These are phyloP conservation scores for Bocquillonia castaneifolia DNA, from an alignment of 441 rosid genomes.

Conservation along the genomic window DNA sequence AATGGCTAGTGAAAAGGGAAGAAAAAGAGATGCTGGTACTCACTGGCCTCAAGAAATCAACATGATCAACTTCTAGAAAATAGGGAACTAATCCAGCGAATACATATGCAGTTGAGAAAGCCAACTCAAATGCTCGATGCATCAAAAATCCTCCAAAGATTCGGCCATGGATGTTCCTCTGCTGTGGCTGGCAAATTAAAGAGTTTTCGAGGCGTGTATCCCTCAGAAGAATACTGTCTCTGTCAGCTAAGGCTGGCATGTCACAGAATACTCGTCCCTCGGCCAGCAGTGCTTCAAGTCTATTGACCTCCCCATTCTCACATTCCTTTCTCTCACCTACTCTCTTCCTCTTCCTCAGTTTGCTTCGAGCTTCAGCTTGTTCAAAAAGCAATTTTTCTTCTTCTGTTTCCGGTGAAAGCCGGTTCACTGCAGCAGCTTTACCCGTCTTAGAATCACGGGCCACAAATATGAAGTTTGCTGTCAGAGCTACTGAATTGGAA, in stretches of 20 bases:
- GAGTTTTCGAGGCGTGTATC: conserved; percentile 68
- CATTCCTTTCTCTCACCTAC: conserved; percentile 47
- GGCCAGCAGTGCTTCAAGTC: conserved; percentile 47
- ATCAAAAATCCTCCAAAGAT: conserved; percentile 76
- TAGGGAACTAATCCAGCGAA: conserved; percentile 73
- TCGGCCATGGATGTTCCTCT: conserved; percentile 73
- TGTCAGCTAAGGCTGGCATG: conserved; percentile 81
- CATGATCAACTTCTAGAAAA: conserved; percentile 83
- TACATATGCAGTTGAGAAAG: conserved; percentile 84
- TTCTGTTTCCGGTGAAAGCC: conserved; percentile 61
- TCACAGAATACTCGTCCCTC: conserved; percentile 77
- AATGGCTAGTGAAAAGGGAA: neutral
- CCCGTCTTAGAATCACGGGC: conserved; percentile 77
- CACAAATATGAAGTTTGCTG: conserved; percentile 79
- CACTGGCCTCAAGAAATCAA: conserved; percentile 78
- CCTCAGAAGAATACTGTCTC: conserved; percentile 72
- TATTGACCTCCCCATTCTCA: conserved; percentile 37
- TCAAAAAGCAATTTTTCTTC: conserved; percentile 51
- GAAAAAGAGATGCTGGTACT: conserved; percentile 24
- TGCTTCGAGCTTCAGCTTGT: conserved; percentile 69
- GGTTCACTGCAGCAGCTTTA: conserved; percentile 66
- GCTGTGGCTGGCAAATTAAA: conserved; percentile 77
- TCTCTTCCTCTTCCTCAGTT: conserved; percentile 53
- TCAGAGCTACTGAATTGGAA: conserved; percentile 49
- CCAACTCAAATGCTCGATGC: conserved; percentile 78